phyloP scores from a whole-genome alignment of 225 moss, liverwort and hornwort species.

The Climacium dendroides region DNA sequence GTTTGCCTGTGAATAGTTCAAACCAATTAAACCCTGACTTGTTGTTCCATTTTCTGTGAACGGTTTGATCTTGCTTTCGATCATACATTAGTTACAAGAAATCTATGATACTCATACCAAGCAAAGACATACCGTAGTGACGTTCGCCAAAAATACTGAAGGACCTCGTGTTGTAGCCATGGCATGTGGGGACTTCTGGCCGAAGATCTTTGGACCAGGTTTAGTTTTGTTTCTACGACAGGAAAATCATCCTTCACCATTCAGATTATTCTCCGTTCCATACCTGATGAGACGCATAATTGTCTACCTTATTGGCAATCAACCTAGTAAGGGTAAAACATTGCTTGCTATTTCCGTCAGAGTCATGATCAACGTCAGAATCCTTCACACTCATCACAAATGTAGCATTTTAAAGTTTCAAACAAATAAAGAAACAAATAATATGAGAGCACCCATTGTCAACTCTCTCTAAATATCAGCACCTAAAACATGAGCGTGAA shows the following conservation, averaged over 20 bases:
- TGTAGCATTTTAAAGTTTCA: background rate
- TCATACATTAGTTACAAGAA: too few species aligned
- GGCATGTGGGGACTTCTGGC: background rate
- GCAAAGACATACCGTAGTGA: background rate
- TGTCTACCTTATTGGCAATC: background rate
- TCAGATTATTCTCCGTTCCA: background rate
- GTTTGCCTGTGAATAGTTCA: background rate
- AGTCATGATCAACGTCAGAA: background rate
- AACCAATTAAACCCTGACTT: background rate
- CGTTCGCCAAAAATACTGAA: fast-evolving
- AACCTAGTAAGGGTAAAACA: background rate
- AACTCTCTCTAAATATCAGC: background rate
- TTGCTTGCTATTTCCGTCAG: background rate
- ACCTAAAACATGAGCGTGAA: background rate
- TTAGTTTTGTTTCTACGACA: background rate
- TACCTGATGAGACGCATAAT: background rate
- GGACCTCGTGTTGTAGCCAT: background rate
- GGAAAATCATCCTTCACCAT: background rate
- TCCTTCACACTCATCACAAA: background rate
- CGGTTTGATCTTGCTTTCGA: background rate
- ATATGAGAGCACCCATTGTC: background rate
- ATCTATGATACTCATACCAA: background rate
- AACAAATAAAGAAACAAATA: background rate
- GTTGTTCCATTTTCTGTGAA: background rate
- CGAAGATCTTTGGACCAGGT: background rate